These are phyloP conservation scores for Solanum arcanum DNA, from an alignment of 257 asterid species.

Conservation along the genomic window DNA sequence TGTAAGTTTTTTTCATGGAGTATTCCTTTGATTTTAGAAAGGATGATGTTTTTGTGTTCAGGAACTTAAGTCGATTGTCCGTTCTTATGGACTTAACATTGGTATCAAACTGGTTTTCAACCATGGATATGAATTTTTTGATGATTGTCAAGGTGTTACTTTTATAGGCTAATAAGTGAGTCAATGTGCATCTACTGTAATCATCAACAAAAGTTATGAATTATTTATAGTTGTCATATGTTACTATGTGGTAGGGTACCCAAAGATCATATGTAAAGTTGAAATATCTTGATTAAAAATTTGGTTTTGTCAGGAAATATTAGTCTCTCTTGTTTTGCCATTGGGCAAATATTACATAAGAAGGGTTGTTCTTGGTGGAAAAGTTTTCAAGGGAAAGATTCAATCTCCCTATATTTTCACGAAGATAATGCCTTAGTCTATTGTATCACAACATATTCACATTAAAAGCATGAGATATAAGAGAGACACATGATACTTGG, in stretches of 20 bases:
- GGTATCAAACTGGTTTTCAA: not conserved
- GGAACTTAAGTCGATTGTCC: not conserved
- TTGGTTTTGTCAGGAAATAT: too few relatives aligned
- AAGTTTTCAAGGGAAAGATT: not conserved
- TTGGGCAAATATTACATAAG: too few relatives aligned
- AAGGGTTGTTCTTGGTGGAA: too few relatives aligned
- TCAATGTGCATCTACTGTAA: not conserved
- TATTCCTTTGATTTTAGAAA: not conserved
- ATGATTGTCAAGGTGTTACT: not conserved
- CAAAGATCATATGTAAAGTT: too few relatives aligned
- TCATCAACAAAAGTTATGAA: not conserved
- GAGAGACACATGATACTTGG: not conserved
- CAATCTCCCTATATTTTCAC: not conserved
- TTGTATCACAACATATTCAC: not conserved
- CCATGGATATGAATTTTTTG: not conserved
- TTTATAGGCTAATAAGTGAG: not conserved
- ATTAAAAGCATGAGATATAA: not conserved
- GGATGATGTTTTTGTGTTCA: not conserved
- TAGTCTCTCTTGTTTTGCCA: too few relatives aligned
- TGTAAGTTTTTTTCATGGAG: not conserved
- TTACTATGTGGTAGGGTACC: too few relatives aligned
- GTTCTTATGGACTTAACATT: not conserved
- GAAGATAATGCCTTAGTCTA: not conserved
- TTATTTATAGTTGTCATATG: too few relatives aligned
- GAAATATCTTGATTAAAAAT: too few relatives aligned